Percentiles rank a stretch among this genome's conserved stretches.
phyloP scores from a whole-genome alignment of 2,329 filamentous ascomycete genomes.

The Venturia nashicola region DNA sequence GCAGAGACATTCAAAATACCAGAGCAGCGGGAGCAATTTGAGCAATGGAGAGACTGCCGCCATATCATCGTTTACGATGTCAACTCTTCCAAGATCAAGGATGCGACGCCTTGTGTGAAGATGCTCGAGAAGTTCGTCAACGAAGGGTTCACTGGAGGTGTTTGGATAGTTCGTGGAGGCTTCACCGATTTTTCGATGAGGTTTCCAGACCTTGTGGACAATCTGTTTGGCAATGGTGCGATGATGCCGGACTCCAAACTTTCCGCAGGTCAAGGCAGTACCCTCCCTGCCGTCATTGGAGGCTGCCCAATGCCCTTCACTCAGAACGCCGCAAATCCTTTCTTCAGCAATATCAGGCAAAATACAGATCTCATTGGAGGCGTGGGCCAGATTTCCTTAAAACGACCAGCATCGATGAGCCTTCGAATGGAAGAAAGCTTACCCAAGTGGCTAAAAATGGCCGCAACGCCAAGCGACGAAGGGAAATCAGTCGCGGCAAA shows the following conservation, averaged over 20 bases:
- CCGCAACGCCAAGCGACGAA: slow-evolving; percentile 53
- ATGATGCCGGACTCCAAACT: not conserved
- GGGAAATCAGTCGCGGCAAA: slow-evolving; percentile 72
- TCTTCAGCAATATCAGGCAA: slow-evolving; percentile 92
- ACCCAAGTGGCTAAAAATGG: slow-evolving; percentile 66
- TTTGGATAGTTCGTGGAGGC: slow-evolving; percentile 69
- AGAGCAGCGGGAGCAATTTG: slow-evolving; percentile 58
- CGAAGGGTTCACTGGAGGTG: slow-evolving; percentile 66
- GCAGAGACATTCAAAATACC: slow-evolving; percentile 72
- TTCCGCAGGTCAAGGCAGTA: not conserved
- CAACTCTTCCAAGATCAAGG: slow-evolving; percentile 62
- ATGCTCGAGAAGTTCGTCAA: slow-evolving; percentile 86
- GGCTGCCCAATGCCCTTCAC: slow-evolving; percentile 70
- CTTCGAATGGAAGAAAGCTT: slow-evolving; percentile 39
- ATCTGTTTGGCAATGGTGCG: slow-evolving; percentile 15
- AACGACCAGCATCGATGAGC: slow-evolving; percentile 42
- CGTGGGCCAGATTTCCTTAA: slow-evolving; percentile 65
- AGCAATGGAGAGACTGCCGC: slow-evolving; percentile 60
- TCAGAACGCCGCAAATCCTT: slow-evolving; percentile 64
- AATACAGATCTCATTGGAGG: slow-evolving; percentile 92
- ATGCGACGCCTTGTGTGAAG: slow-evolving; percentile 68
- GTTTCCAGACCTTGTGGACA: slow-evolving; percentile 47
- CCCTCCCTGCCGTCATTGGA: slow-evolving; percentile 55
- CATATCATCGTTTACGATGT: slow-evolving; percentile 83
- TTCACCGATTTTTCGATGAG: slow-evolving; percentile 60